Base-by-base conservation (phyloP, 176 grass and related monocot species). In the Coix lacrymajobi region DNA sequence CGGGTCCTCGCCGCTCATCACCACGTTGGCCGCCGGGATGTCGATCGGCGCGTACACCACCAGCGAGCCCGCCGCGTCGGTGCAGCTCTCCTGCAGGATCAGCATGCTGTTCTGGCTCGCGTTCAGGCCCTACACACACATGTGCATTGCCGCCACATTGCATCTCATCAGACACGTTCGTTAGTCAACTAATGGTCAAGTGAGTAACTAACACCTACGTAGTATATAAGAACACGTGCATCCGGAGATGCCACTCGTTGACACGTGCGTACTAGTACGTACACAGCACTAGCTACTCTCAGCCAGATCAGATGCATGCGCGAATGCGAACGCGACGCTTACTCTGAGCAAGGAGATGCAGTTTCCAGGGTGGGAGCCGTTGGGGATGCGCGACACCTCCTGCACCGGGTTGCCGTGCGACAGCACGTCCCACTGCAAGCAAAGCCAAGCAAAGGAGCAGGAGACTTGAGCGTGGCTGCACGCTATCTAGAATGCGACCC, bases 261-360 rank as follows among this genome's bases (percentile, higher is more conserved):
- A 54, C 52, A 56, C 52, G 52, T 56, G 24, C 49, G 48, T 51
- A 7, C 51, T 8, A 22, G 19, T 9, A 7, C 49, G 19, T 9
- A 7, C 49, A 52, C 49, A 19, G 49, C 17, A 52, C 16, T 49
- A 49, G 44, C 16, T 49, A 49, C 0, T 6, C 1, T n/a, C 7
- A 17, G 49, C 8, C 0, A 52, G 2, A 22, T 17, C 16, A 49
- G 46, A 49, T 49, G 46, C 46, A 52, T 0, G 14, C 13, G 9
- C 39, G 39, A 39, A 39, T 1, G 14, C 14, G 6, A 22, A 54
- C 25, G 54, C 22, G 22, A 0, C 24, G 63, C 90, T 87, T 89
- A 97, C 95, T 39, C 90, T 83, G 24, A 94, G 92, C 68, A 97
- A 91, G n/a, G 92, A 94, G 65, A 97, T 89, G 84, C 90, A 94